Base-by-base conservation (phyloP, 2,329 filamentous ascomycete species). In the Colletotrichum acutatum region DNA sequence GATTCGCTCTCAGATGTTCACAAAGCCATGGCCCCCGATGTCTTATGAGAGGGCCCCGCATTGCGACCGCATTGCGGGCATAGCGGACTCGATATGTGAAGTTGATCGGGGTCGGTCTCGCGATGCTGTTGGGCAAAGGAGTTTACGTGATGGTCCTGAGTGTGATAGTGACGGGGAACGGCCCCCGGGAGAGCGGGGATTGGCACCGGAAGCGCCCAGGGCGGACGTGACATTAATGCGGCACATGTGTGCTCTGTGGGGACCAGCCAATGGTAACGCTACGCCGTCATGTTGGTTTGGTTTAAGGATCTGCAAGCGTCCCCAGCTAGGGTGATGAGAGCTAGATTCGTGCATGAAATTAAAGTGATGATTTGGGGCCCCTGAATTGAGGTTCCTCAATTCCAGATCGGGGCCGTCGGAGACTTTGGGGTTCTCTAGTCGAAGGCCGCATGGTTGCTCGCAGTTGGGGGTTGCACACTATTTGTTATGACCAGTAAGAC, bases 131-230 rank as follows among this genome's bases (percentile, higher is more conserved):
- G 46, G 28, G 49, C 26, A 16, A n/a, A 46, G 19, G 42, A 32
- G 49, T 64, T 57, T 32, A 63, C 53, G 66, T 66, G 58, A 74
- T 63, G 68, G 62, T n/a, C 42, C 30, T 22, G 24, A 59, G 57
- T 74, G 68, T 74, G 71, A 74, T 72, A 34, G 71, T 72, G 71
- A 74, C n/a, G 37, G 26, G 16, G 46, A 53, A 28, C 49, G 32
- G 57, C 49, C 68, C 61, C 62, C 49, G 32, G 61, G 32, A 42
- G 52, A 24, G 62, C 62, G 57, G 68, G 71, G 71, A 74, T 74
- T 74, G 71, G 71, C 58, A 74, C 62, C 30, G 52, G 71, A 72
- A 74, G 71, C 71, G 71, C 71, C 71, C 62, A 74, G 70, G 42
- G 46, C 49, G 28, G 46, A 49, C 26, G 66, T 52, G 56, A 56